Percentiles rank a stretch among this genome's conserved stretches.
These are phyloP conservation scores for Candida frijolesensis DNA, from an alignment of 1,139 yeast genomes.

Conservation along the genomic window DNA sequence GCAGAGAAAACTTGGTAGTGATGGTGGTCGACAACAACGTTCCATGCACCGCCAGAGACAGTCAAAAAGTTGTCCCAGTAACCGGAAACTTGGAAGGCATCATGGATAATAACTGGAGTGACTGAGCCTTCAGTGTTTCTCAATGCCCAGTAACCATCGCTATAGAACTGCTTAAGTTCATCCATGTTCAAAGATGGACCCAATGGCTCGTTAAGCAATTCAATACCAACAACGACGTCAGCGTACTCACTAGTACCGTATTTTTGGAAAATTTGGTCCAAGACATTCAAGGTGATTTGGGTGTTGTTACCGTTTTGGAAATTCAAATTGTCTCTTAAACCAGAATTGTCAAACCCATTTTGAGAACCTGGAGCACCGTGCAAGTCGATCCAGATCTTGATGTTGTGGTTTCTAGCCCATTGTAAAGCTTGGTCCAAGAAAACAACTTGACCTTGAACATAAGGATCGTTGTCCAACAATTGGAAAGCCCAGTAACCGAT, in stretches of 20 bases:
- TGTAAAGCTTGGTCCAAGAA: conserved; percentile 74
- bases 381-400: conserved; percentile 87
- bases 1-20: conserved; percentile 84
- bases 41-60: conserved; percentile 47
- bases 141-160: conserved; percentile 54
- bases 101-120: conserved; percentile 64
- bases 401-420: conserved; percentile 66
- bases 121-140: conserved; percentile 47
- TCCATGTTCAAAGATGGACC: conserved; percentile 67
- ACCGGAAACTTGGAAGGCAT: conserved; percentile 65
- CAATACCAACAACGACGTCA: conserved; percentile 82
- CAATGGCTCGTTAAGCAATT: conserved; percentile 87
- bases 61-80: conserved; percentile 63
- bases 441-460: conserved; percentile 78
- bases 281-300: conserved; percentile 53
- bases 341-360: conserved; percentile 96
- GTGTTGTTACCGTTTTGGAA: conserved; percentile 61
- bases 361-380: conserved; percentile 99
- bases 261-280: conserved; percentile 49
- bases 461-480: conserved; percentile 69
- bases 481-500: conserved; percentile 96
- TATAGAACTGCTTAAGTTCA: conserved; percentile 58
- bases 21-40: conserved; percentile 85
- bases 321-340: conserved; percentile 64
- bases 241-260: conserved; percentile 67